These are phyloP conservation scores for Lanmaoa pseudosensibilis DNA, from an alignment of 768 basidiomycete species.

Conservation along the genomic window DNA sequence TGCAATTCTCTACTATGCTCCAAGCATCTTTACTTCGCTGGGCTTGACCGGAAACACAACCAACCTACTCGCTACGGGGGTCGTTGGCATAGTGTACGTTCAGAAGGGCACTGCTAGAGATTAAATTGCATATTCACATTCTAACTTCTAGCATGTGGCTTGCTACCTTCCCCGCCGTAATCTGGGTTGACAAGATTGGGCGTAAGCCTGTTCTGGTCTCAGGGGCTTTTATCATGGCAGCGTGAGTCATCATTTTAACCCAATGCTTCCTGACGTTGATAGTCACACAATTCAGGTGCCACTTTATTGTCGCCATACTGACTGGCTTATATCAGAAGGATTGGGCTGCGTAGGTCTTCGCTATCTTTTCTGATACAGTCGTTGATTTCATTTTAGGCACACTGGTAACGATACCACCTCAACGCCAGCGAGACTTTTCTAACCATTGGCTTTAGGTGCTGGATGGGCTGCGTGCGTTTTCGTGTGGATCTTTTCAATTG, in stretches of 20 bases:
- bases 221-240: constrained; percentile 74
- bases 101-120: not conserved
- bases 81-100: constrained; percentile 75
- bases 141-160: constrained; percentile 56
- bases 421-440: not conserved
- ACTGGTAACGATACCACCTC: not conserved
- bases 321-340: constrained; percentile 55
- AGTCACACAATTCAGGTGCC: constrained; percentile 45
- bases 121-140: not conserved
- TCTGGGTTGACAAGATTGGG: constrained; percentile 78
- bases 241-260: constrained; percentile 35
- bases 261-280: constrained; percentile 12
- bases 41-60: constrained; percentile 62
- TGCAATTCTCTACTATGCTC: constrained; percentile 76
- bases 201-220: constrained; percentile 72
- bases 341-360: constrained; percentile 47
- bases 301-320: constrained; percentile 67
- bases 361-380: not conserved
- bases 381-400: not conserved
- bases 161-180: constrained; percentile 76
- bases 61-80: constrained; percentile 61
- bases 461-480: constrained; percentile 72
- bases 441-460: constrained; percentile 41
- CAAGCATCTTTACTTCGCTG: constrained; percentile 62
- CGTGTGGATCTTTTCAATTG: constrained; percentile 76